Percentiles rank a stretch among this genome's conserved stretches.
These are phyloP conservation scores for Letharia lupina DNA, from an alignment of 495 filamentous ascomycete genomes.

Conservation along the genomic window DNA sequence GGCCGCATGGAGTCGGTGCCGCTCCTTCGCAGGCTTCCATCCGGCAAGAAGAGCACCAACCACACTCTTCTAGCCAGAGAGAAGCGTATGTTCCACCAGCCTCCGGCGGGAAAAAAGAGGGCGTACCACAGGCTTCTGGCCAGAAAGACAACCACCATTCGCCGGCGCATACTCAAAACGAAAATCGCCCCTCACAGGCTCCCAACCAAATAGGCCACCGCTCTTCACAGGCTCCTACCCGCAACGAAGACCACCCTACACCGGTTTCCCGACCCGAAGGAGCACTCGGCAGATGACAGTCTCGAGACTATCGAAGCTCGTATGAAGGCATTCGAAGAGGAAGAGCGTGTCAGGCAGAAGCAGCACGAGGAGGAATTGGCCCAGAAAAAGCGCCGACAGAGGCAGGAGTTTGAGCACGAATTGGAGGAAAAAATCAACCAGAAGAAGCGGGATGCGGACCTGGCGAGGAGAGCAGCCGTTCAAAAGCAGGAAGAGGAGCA, in stretches of 20 bases:
- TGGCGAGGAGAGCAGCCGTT: neutral
- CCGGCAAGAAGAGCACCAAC: neutral
- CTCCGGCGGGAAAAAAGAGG: neutral
- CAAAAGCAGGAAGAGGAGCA: constrained; percentile 1
- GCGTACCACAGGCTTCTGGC: neutral
- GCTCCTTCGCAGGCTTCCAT: neutral
- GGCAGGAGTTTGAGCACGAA: constrained; percentile 1
- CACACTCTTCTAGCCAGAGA: neutral
- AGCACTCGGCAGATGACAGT: neutral
- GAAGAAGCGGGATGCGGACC: neutral
- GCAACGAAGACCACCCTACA: neutral
- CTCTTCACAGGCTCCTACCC: neutral
- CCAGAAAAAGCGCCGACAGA: neutral
- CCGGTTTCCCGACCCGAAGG: neutral
- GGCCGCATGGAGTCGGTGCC: neutral
- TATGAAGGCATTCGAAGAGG: neutral
- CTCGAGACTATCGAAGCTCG: neutral
- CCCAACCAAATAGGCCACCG: neutral
- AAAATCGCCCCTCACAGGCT: neutral
- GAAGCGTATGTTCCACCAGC: neutral
- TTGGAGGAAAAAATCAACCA: neutral
- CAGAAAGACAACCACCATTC: neutral
- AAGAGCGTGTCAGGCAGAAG: constrained; percentile 2
- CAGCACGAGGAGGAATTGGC: neutral
- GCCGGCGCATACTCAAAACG: neutral